These are phyloP conservation scores for Starmerella sp. DNA, from an alignment of 805 yeast genomes.

Conservation along the genomic window DNA sequence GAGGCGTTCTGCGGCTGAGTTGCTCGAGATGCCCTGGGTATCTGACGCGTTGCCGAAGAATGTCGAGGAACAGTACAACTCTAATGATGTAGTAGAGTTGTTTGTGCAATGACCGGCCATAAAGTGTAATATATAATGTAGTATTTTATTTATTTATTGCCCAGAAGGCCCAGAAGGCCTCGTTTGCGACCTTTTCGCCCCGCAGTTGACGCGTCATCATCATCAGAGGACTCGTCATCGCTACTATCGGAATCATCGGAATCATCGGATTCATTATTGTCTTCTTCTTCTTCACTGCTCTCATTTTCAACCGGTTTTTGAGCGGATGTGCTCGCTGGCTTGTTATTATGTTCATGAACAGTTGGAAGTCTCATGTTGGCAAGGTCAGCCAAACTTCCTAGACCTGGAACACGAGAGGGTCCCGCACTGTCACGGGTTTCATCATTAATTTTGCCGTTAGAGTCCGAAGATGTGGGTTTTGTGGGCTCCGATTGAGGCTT, in stretches of 20 bases:
- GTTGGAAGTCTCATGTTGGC: slow-evolving; percentile 2
- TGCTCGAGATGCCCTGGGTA: slow-evolving; percentile 33
- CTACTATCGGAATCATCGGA: slow-evolving; percentile 1
- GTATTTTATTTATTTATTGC: neutral
- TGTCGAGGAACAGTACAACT: slow-evolving; percentile 7
- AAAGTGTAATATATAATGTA: neutral
- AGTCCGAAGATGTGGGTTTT: too few species aligned
- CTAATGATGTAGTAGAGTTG: slow-evolving; percentile 5
- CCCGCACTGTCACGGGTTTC: neutral
- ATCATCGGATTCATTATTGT: neutral
- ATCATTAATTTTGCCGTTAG: too few species aligned
- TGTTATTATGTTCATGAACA: neutral
- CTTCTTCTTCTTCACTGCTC: slow-evolving; percentile 12
- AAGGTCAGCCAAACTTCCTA: neutral
- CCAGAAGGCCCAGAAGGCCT: neutral
- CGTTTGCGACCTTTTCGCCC: slow-evolving; percentile 1
- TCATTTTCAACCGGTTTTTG: neutral
- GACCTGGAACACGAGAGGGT: neutral
- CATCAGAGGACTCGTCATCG: slow-evolving; percentile 5
- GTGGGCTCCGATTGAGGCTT: neutral
- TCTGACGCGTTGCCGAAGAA: slow-evolving; percentile 12
- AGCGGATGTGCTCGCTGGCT: neutral
- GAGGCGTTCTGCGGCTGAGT: slow-evolving; percentile 32
- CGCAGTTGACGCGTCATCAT: neutral
- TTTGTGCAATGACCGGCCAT: slow-evolving; percentile 9